phyloP scores from a whole-genome alignment of 164 flowering plant species.

The Vitis riparia region DNA sequence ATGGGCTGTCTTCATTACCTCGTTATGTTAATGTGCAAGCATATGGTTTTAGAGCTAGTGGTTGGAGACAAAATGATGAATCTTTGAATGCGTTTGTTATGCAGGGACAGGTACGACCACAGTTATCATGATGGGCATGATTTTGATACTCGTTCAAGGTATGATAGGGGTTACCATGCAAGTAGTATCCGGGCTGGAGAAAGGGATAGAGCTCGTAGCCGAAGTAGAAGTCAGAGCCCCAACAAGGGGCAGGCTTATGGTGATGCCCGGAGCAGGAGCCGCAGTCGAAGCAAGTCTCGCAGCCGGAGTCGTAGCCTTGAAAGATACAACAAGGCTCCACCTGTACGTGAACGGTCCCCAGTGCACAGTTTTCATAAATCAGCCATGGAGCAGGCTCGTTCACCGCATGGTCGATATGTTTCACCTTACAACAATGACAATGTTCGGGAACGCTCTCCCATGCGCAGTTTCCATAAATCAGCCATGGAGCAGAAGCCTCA shows the following conservation, averaged over 20 bases:
- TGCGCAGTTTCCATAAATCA: slow-evolving; percentile 28
- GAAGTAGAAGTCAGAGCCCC: slow-evolving; percentile 38
- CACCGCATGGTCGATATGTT: not conserved
- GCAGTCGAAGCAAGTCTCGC: slow-evolving; percentile 19
- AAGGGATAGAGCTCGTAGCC: not conserved
- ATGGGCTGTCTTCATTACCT: not conserved
- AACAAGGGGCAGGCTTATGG: slow-evolving; percentile 21
- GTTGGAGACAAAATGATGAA: not conserved
- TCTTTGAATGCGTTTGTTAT: not conserved
- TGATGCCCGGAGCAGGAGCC: slow-evolving; percentile 12
- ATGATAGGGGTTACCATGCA: slow-evolving; percentile 15
- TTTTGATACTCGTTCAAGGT: slow-evolving; percentile 13
- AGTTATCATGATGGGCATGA: slow-evolving; percentile 22
- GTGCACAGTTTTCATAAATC: slow-evolving; percentile 2
- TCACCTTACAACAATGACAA: not conserved
- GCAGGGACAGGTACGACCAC: slow-evolving; percentile 27
- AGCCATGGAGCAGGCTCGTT: not conserved
- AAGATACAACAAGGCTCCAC: slow-evolving; percentile 18
- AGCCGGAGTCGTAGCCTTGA: slow-evolving; percentile 40
- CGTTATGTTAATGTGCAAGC: not conserved
- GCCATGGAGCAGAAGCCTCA: slow-evolving; percentile 18
- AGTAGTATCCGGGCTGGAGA: not conserved
- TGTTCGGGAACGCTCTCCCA: slow-evolving; percentile 11
- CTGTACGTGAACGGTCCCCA: slow-evolving; percentile 11
- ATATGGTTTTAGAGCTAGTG: not conserved